A percentile compares a stretch with the other conserved stretches of the same genome.
Evolutionary conservation across 2,329 filamentous ascomycete genomes (phyloP).

Genomic region (Ceratocystis diversiconidia): DNA sequence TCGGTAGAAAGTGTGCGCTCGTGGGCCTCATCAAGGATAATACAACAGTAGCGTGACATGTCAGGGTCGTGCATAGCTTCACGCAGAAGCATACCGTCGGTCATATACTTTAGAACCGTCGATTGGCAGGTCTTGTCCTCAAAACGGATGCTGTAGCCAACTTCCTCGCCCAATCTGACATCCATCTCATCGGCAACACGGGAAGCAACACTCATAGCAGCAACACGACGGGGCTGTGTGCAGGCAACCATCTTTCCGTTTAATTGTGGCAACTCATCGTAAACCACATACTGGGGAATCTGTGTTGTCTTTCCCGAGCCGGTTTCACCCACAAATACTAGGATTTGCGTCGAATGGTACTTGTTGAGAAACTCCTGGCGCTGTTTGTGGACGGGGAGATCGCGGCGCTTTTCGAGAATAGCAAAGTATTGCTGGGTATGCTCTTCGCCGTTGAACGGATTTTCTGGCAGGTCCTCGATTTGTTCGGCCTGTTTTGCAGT

Average conservation of each 20-base stretch:
- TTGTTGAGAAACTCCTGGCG: conserved; percentile 84
- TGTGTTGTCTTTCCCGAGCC: conserved; percentile 99
- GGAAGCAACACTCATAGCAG: conserved; percentile 95
- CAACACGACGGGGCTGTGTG: conserved; percentile 93
- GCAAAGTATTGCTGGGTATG: conserved; percentile 78
- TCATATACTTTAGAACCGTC: conserved; percentile 98
- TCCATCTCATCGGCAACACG: conserved; percentile 97
- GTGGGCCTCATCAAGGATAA: conserved; percentile 97
- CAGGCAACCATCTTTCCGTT: conserved; percentile 85
- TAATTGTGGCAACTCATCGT: conserved; percentile 82
- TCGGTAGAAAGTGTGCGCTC: conserved; percentile 94
- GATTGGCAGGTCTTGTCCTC: conserved; percentile 83
- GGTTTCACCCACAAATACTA: conserved; percentile 97
- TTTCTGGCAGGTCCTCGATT: conserved; percentile 67
- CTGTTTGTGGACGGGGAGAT: conserved; percentile 84
- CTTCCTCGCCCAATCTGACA: conserved; percentile 79
- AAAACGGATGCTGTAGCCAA: conserved; percentile 98
- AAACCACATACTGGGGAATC: conserved; percentile 96
- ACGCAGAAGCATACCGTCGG: conserved; percentile 92
- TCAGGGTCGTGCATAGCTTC: conserved; percentile 95
- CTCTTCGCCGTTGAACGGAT: conserved; percentile 67
- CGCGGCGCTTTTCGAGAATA: conserved; percentile 70
- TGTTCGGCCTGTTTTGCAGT: conserved; percentile 59
- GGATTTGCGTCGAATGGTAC: conserved; percentile 87
- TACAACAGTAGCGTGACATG: conserved; percentile 84